Percentiles rank a stretch among this genome's conserved stretches.
Conservation (phyloP, 1,139 yeast genomes). For the Hyphopichia wangnamkhiaoensis region DNA sequence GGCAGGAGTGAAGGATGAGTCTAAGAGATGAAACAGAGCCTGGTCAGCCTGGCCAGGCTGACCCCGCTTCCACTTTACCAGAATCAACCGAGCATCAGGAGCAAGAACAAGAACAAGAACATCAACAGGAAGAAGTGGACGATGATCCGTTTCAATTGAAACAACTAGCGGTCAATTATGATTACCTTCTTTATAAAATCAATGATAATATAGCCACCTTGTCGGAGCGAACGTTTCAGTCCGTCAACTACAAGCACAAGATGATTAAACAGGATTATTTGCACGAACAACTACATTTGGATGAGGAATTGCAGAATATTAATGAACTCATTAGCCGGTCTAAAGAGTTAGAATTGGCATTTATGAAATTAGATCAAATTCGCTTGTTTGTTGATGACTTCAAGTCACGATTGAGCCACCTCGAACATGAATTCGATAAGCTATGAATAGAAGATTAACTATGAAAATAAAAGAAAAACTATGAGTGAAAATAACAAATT, state of each 20-base stretch:
- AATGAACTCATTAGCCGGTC: slow-evolving; percentile 49
- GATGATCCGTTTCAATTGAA: slow-evolving; percentile 67
- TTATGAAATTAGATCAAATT: slow-evolving; percentile 69
- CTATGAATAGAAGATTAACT: slow-evolving; percentile 5
- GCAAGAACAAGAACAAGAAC: no score
- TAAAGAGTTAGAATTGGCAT: slow-evolving; percentile 58
- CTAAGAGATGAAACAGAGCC: no score
- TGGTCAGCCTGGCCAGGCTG: no score
- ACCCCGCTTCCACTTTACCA: no score
- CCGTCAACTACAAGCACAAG: slow-evolving; percentile 29
- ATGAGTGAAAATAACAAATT: no score
- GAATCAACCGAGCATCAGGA: no score
- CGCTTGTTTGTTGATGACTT: slow-evolving; percentile 47
- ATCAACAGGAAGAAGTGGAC: no score
- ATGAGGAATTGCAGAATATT: slow-evolving; percentile 44
- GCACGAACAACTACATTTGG: slow-evolving; percentile 35
- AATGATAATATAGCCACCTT: slow-evolving; percentile 50
- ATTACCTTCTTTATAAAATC: slow-evolving; percentile 62
- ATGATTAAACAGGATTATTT: slow-evolving; percentile 36
- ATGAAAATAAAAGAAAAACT: no score
- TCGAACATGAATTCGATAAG: slow-evolving; percentile 27
- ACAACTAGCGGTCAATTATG: slow-evolving; percentile 59
- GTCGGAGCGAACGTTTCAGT: slow-evolving; percentile 35
- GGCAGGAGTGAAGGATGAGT: no score
- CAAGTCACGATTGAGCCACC: slow-evolving; percentile 24